Base-by-base conservation (phyloP, 805 yeast genomes). In the Clavispora vitiphila region DNA sequence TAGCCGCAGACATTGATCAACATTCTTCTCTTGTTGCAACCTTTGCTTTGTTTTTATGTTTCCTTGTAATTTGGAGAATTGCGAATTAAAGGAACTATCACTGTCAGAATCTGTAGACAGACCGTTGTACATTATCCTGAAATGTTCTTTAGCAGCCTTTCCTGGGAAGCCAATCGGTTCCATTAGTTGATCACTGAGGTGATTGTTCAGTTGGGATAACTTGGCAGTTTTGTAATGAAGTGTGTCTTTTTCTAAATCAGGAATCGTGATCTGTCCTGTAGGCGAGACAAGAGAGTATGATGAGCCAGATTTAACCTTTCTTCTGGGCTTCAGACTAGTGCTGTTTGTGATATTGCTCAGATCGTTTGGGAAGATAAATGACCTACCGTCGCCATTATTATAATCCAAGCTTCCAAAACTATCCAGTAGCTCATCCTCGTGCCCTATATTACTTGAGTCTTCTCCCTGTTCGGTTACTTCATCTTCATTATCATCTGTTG, bases 201-300 rank as follows among this genome's bases (percentile, higher is more conserved):
- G 26, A 11, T 12, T 8, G 30, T 26, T 26, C 30, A 26, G 30
- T n/a, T 26, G 16, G 8, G 30, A 24, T 12, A 8, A 5, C 22
- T 21, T 9, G 12, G 26, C n/a, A 24, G 11, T 2, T 5, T 10
- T 12, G 2, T 10, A 24, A n/a, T 26, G 14, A 6, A 15, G 20
- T n/a, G 37, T 10, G 7, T 18, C n/a, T 20, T 61, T 64, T 23
- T 55, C 54, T 20, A 69, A 53, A 36, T 67, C 66, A 1, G 75
- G 74, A 18, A 70, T 70, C 41, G 68, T 71, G 16, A 70, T 70
- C 39, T 66, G 71, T 4, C 72, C 74, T 12, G 49, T 41, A 4
- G 52, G 29, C 3, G 46, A 32, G 38, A 35, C 34, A 15, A 40
- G 39, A 26, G 41, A 38, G 25, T 53, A 18, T 4, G 53, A 49